Percentiles rank a stretch among this genome's conserved stretches.
These are phyloP conservation scores for Tetrahymena elliotti DNA, from an alignment of 73 alveolate genomes.

Conservation along the genomic window DNA sequence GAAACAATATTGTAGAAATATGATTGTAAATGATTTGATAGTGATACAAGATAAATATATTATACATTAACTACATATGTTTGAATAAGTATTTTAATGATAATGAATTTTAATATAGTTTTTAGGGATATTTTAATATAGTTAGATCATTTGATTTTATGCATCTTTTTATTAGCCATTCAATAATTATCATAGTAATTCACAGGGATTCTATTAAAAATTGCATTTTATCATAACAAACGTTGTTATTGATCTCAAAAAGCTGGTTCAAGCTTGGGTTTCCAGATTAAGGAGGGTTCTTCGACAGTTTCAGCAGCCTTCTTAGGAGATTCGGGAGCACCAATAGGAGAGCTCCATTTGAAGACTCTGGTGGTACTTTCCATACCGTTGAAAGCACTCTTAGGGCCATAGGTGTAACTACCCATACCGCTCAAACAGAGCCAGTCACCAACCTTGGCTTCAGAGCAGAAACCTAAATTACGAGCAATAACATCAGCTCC, in stretches of 20 bases:
- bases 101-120: neutral
- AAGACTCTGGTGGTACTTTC: slow-evolving; percentile 1
- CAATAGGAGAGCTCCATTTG: neutral
- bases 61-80: neutral
- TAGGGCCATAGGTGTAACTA: slow-evolving; percentile 26
- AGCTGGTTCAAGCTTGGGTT: neutral
- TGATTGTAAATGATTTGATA: neutral
- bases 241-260: neutral
- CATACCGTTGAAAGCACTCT: slow-evolving; percentile 38
- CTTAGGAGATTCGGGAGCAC: neutral
- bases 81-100: neutral
- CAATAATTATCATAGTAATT: neutral
- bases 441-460: slow-evolving; percentile 35
- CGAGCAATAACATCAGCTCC: slow-evolving; percentile 32
- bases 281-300: neutral
- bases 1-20: too few relatives aligned
- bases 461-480: slow-evolving; percentile 2
- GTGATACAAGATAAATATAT: neutral
- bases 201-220: neutral
- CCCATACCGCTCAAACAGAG: slow-evolving; percentile 33
- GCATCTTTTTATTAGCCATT: neutral
- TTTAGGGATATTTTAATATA: too few relatives aligned
- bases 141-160: neutral
- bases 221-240: neutral
- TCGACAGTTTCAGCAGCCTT: neutral